Conservation (phyloP, 371 early-diverging fungal species). For the Blakeslea trispora region DNA sequence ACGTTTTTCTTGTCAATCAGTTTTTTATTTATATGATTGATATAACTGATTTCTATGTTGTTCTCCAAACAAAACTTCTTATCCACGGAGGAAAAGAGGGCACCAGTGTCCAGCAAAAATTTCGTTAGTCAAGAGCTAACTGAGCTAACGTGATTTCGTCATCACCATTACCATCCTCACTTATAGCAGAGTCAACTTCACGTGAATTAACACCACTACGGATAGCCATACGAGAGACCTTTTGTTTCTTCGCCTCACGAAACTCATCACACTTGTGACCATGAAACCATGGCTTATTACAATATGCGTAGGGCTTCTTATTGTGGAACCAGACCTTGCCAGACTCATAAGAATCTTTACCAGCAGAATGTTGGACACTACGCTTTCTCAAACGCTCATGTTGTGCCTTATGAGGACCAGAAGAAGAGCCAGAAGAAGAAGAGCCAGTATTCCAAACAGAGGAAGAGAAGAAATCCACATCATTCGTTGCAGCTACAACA, state of each 20-base stretch:
- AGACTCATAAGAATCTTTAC: not conserved
- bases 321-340: not conserved
- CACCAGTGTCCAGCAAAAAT: no score
- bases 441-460: not conserved
- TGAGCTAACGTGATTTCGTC: not conserved
- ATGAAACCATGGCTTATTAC: not conserved
- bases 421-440: no score
- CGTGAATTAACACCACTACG: not conserved
- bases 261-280: no score
- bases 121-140: no score
- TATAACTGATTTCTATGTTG: no score
- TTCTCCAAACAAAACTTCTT: no score
- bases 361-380: no score
- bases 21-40: no score
- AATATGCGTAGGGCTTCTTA: not conserved
- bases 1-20: no score
- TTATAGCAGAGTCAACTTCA: no score
- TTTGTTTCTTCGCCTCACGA: no score
- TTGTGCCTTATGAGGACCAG: not conserved
- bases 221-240: not conserved
- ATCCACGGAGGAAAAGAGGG: no score
- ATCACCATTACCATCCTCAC: not conserved
- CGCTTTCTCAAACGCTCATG: not conserved
- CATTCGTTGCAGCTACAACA: not conserved
- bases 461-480: not conserved